phyloP scores from a whole-genome alignment of 1,284 basidiomycete species.

The Schizophyllum commune region DNA sequence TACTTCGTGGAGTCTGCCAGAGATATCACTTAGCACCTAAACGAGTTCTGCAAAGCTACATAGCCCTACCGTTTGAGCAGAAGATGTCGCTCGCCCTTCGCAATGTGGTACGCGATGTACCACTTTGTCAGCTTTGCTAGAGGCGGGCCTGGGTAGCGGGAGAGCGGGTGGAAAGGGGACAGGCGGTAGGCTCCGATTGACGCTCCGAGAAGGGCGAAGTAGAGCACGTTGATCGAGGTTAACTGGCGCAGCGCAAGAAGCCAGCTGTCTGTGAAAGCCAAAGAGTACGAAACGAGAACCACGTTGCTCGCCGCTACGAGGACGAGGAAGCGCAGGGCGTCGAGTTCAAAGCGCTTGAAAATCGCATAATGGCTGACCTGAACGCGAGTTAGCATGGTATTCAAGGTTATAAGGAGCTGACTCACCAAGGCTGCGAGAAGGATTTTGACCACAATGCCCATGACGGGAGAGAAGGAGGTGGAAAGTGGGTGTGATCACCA shows the following conservation, averaged over 20 bases:
- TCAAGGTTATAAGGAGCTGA: not conserved
- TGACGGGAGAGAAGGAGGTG: not conserved
- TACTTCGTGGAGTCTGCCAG: constrained; percentile 6
- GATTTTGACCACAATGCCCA: not conserved
- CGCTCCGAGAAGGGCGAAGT: constrained; percentile 16
- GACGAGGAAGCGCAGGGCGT: not conserved
- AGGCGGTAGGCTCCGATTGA: constrained; percentile 21
- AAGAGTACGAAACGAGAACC: not conserved
- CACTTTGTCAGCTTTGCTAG: constrained; percentile 14
- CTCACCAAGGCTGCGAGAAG: not conserved
- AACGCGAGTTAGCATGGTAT: not conserved
- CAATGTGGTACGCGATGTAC: not conserved
- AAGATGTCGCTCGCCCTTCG: not conserved
- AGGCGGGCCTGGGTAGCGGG: constrained; percentile 25
- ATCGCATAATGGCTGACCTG: not conserved
- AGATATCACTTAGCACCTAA: constrained; percentile 10
- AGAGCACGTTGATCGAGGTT: constrained; percentile 6
- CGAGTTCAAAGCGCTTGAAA: not conserved
- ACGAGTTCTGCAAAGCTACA: not conserved
- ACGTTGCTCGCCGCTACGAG: not conserved
- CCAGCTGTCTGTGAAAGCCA: not conserved
- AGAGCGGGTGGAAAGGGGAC: constrained; percentile 26
- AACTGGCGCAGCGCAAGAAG: not conserved
- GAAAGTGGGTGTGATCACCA: no score
- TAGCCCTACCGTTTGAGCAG: not conserved